Percentiles rank a stretch among this genome's conserved stretches.
phyloP scores from a whole-genome alignment of 257 asterid genomes.

The Dorcoceras hygrometricum region DNA sequence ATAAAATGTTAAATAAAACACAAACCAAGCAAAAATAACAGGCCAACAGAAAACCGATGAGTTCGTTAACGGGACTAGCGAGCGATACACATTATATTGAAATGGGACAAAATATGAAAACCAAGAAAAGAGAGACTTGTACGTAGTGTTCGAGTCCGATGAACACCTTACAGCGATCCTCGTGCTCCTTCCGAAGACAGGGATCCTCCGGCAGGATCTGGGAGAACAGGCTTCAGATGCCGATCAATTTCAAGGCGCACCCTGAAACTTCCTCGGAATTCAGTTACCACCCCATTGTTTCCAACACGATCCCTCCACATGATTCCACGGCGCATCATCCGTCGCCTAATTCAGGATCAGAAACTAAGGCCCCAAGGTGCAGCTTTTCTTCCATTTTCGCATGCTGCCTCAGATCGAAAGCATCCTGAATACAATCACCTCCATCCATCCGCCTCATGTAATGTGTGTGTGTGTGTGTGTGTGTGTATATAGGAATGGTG shows the following conservation, averaged over 20 bases:
- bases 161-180: conserved; percentile 64
- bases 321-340: conserved; percentile 14
- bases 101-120: background rate
- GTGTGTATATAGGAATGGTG: background rate
- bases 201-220: conserved; percentile 80
- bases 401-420: conserved; percentile 31
- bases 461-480: background rate
- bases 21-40: no score
- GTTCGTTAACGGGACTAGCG: no score
- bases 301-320: conserved; percentile 16
- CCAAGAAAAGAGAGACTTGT: background rate
- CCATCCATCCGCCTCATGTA: no score
- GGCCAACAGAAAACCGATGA: no score
- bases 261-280: conserved; percentile 25
- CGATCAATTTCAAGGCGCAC: conserved; percentile 17
- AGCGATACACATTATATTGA: no score
- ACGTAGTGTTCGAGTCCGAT: conserved; percentile 21
- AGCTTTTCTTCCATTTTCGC: conserved; percentile 33
- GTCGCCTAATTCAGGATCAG: conserved; percentile 26
- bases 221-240: conserved; percentile 28
- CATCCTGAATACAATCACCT: conserved; percentile 21
- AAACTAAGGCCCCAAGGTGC: conserved; percentile 33
- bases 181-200: conserved; percentile 65
- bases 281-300: conserved; percentile 15
- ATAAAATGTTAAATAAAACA: no score